These are phyloP conservation scores for Sclerotiophoma versabilis DNA, from an alignment of 2,329 filamentous ascomycete genomes.

Conservation along the genomic window DNA sequence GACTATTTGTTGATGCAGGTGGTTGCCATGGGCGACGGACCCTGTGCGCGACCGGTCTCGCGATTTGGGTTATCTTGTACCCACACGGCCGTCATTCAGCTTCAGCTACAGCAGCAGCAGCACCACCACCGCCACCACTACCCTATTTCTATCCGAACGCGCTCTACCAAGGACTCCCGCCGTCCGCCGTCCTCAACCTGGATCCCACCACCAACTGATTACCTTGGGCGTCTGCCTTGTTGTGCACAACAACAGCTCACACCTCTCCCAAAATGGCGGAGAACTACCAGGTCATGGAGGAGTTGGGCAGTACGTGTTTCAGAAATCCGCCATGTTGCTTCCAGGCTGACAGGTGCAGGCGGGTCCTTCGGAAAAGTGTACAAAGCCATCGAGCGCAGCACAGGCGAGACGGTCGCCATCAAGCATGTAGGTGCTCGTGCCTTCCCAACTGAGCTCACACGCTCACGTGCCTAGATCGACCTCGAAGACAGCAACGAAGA, in stretches of 20 bases:
- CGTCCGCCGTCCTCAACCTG: slow-evolving; percentile 33
- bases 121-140: slow-evolving; percentile 23
- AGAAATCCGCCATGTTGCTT: not conserved
- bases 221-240: slow-evolving; percentile 27
- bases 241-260: slow-evolving; percentile 25
- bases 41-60: slow-evolving; percentile 22
- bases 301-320: slow-evolving; percentile 79
- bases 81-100: slow-evolving; percentile 3
- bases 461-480: slow-evolving; percentile 73
- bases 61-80: slow-evolving; percentile 1
- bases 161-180: slow-evolving; percentile 31
- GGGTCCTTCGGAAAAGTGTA: slow-evolving; percentile 97
- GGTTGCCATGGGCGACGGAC: slow-evolving; percentile 28
- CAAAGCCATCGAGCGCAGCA: slow-evolving; percentile 90
- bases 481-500: slow-evolving; percentile 98
- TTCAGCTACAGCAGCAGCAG: no score
- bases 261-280: slow-evolving; percentile 68
- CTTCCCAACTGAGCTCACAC: not conserved
- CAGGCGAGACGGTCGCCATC: slow-evolving; percentile 92
- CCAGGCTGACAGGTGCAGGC: slow-evolving; percentile 60
- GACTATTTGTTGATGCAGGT: slow-evolving; percentile 32
- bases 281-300: slow-evolving; percentile 93
- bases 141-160: slow-evolving; percentile 40
- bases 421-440: slow-evolving; percentile 76
- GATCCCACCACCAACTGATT: slow-evolving; percentile 19